phyloP scores from a whole-genome alignment of 1,284 basidiomycete genomes.

The Phylloboletellus chloephorus region DNA sequence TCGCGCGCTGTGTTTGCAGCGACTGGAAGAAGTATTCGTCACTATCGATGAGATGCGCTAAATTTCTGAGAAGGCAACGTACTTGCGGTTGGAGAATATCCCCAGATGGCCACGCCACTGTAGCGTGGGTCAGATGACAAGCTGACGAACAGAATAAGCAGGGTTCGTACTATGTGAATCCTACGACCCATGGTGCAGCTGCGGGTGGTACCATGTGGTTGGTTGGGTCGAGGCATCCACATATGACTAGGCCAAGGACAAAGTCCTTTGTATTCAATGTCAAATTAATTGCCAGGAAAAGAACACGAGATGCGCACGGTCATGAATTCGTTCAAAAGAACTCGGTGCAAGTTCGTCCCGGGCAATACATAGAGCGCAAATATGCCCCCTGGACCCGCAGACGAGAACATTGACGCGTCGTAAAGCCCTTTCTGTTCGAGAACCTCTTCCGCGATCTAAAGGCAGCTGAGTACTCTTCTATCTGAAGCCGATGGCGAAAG shows the following conservation, averaged over 20 bases:
- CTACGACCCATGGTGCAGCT: conserved; percentile 47
- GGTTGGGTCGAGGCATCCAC: conserved; percentile 55
- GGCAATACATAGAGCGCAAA: conserved; percentile 51
- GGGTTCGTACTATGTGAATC: conserved; percentile 44
- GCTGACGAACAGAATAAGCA: not conserved
- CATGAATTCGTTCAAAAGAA: conserved; percentile 63
- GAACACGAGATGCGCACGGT: conserved; percentile 38
- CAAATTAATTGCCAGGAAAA: conserved; percentile 1
- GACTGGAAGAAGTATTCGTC: conserved; percentile 33
- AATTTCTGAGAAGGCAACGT: conserved; percentile 7
- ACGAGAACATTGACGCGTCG: conserved; percentile 47
- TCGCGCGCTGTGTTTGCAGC: conserved; percentile 65
- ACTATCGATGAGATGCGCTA: conserved; percentile 1
- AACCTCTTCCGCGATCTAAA: conserved; percentile 36
- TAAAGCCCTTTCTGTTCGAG: conserved; percentile 40
- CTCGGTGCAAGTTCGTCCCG: conserved; percentile 46
- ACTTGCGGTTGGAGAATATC: conserved; percentile 50
- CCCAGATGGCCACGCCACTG: conserved; percentile 52
- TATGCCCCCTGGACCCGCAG: conserved; percentile 57
- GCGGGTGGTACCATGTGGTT: conserved; percentile 55
- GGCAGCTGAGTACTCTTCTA: not conserved
- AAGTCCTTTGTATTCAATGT: conserved; percentile 48
- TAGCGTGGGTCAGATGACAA: conserved; percentile 9
- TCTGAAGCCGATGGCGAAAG: not conserved
- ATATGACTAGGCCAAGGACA: conserved; percentile 56